Conservation (phyloP, 2,329 filamentous ascomycete genomes). For the Chaetomiaceae sp. region DNA sequence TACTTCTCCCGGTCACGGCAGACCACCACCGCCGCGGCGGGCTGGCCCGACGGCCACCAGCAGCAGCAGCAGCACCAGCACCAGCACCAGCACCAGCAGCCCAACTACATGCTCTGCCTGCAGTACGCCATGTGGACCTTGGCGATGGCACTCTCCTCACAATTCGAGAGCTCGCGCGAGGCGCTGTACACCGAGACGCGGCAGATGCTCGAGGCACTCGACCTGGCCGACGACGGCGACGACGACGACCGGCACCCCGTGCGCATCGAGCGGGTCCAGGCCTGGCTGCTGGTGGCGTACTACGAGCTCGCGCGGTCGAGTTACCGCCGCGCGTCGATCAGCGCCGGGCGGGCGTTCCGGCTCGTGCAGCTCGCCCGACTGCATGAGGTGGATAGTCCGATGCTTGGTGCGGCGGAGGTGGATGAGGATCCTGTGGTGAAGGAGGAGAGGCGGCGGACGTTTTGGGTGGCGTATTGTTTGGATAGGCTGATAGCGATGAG, state of each 20-base stretch:
- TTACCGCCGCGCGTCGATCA: conserved; percentile 29
- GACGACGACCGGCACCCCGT: conserved; percentile 14
- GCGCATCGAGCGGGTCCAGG: conserved; percentile 23
- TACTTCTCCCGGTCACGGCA: conserved; percentile 23
- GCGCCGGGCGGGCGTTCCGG: conserved; percentile 30
- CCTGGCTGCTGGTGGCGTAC: conserved; percentile 23
- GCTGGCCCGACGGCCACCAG: conserved; percentile 6
- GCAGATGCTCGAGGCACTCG: conserved; percentile 24
- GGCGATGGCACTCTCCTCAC: conserved; percentile 27
- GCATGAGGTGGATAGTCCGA: conserved; percentile 16
- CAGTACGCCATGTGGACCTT: conserved; percentile 30
- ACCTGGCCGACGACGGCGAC: conserved; percentile 18
- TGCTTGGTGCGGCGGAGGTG: background rate
- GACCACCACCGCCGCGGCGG: no score
- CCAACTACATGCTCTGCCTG: conserved; percentile 21
- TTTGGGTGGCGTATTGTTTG: conserved; percentile 26
- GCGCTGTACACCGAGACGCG: conserved; percentile 24
- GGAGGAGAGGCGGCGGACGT: conserved; percentile 24
- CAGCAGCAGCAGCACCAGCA: no score
- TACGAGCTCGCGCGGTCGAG: conserved; percentile 23
- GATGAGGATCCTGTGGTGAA: conserved; percentile 17
- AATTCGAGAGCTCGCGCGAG: conserved; percentile 23
- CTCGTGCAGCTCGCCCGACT: conserved; percentile 26
- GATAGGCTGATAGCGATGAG: conserved; percentile 24
- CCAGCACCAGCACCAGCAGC: no score